Percentiles rank a stretch among this genome's conserved stretches.
phyloP scores from a whole-genome alignment of 2,329 filamentous ascomycete species.

The Aspergillus viridinutans region DNA sequence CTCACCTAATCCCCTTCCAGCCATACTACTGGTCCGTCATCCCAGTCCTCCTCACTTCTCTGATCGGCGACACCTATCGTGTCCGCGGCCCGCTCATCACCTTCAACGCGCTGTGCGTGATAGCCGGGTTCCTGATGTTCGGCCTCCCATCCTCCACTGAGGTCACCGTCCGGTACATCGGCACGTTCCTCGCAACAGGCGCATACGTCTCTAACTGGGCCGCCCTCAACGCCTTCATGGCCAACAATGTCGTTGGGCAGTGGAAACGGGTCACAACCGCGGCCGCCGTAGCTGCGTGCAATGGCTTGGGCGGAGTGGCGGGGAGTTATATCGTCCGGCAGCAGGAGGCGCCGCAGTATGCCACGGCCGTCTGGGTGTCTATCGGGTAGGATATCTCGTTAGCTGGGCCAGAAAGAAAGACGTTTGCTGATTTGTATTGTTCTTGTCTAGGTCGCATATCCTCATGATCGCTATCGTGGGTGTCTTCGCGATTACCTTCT shows the following conservation, averaged over 20 bases:
- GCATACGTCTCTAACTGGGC: conserved; percentile 68
- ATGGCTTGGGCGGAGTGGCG: conserved; percentile 61
- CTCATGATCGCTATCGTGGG: conserved; percentile 53
- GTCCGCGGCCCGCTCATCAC: conserved; percentile 60
- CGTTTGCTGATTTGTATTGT: neutral
- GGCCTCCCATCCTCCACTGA: conserved; percentile 53
- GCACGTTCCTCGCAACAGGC: conserved; percentile 62
- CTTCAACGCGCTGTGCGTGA: conserved; percentile 61
- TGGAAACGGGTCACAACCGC: conserved; percentile 63
- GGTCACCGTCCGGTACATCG: conserved; percentile 60
- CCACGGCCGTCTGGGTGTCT: conserved; percentile 64
- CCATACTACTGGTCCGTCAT: conserved; percentile 66
- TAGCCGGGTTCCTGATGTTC: conserved; percentile 62
- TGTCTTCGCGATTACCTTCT: conserved; percentile 53
- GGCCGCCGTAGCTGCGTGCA: conserved; percentile 57
- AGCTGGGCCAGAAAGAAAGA: neutral
- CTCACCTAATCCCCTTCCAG: conserved; percentile 6
- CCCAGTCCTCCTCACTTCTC: conserved; percentile 59
- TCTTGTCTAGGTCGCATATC: conserved; percentile 48
- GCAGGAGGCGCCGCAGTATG: conserved; percentile 58
- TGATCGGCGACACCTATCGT: conserved; percentile 58
- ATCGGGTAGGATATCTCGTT: conserved; percentile 44
- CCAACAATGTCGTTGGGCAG: conserved; percentile 60
- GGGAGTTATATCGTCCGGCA: conserved; percentile 63
- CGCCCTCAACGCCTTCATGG: conserved; percentile 59